A percentile compares a stretch with the other conserved stretches of the same genome.
These are phyloP conservation scores for Thalia dealbata DNA, from an alignment of 176 grass and related monocot species.

Conservation along the genomic window DNA sequence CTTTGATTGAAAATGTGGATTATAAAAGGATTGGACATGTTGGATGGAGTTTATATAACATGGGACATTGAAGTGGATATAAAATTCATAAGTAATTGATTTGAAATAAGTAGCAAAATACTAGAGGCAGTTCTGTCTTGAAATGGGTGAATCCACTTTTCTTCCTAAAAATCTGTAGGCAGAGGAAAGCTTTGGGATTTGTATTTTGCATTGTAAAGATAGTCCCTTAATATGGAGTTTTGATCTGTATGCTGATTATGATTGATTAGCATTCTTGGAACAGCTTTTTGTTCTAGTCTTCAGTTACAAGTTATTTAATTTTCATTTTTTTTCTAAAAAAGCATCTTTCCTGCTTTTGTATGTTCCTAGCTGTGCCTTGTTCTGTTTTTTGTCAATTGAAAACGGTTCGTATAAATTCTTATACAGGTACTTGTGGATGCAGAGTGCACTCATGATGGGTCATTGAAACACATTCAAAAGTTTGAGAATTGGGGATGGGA, in stretches of 20 bases:
- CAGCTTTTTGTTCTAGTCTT: neutral
- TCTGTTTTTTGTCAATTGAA: neutral
- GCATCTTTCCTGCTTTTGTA: too few relatives aligned
- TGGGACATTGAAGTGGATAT: neutral
- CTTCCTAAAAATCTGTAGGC: neutral
- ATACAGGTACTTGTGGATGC: slow-evolving; percentile 87
- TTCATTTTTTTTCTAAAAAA: too few relatives aligned
- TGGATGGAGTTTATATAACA: neutral
- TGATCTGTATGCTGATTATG: neutral
- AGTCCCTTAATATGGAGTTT: neutral
- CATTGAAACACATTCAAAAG: slow-evolving; percentile 90
- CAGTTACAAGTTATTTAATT: neutral
- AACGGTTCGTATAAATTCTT: slow-evolving; percentile 2
- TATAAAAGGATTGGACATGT: neutral
- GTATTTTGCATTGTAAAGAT: neutral
- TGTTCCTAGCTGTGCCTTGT: neutral
- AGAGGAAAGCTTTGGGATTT: neutral
- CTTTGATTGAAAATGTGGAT: neutral
- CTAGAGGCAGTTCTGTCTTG: too few relatives aligned
- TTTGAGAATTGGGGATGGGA: slow-evolving; percentile 97
- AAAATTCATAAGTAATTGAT: too few relatives aligned
- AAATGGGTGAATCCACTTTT: too few relatives aligned
- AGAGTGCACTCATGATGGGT: slow-evolving; percentile 97
- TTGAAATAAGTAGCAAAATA: too few relatives aligned
- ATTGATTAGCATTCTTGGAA: neutral